A percentile compares a stretch with the other conserved stretches of the same genome.
Evolutionary conservation across 352 stramenopile species (phyloP).

Genomic region (Phytophthora boehmeriae): DNA sequence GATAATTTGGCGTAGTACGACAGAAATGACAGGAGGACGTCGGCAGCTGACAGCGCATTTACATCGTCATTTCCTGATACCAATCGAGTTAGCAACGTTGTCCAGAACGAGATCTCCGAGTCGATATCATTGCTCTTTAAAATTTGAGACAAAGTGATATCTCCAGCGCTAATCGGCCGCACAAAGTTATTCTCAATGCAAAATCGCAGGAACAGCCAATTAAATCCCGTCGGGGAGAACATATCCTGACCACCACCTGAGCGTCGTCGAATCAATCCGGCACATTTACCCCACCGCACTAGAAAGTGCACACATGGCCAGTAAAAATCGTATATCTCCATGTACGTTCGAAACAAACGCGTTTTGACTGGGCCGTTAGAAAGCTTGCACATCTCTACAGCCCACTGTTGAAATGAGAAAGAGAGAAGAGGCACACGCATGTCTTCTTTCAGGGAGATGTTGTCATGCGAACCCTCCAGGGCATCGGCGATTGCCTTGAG

Average conservation of each 20-base stretch:
- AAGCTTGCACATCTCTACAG: slow-evolving; percentile 62
- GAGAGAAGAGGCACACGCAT: slow-evolving; percentile 69
- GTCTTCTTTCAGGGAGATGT: slow-evolving; percentile 49
- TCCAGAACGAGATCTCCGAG: slow-evolving; percentile 74
- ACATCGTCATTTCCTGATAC: slow-evolving; percentile 37
- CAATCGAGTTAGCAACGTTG: slow-evolving; percentile 45
- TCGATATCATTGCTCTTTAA: slow-evolving; percentile 52
- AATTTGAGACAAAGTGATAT: slow-evolving; percentile 42
- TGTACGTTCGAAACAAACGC: slow-evolving; percentile 70
- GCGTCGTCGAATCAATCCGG: slow-evolving; percentile 64
- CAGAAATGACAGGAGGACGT: slow-evolving; percentile 68
- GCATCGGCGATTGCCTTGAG: slow-evolving; percentile 40
- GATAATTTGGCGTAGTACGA: slow-evolving; percentile 56
- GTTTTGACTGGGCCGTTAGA: slow-evolving; percentile 76
- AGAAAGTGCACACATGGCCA: slow-evolving; percentile 78
- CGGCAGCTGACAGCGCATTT: slow-evolving; percentile 45
- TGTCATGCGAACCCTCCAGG: slow-evolving; percentile 35
- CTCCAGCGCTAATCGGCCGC: slow-evolving; percentile 34
- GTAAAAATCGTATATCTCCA: slow-evolving; percentile 70
- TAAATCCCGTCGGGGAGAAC: slow-evolving; percentile 69
- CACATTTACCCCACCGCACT: slow-evolving; percentile 77
- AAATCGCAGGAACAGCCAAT: slow-evolving; percentile 79
- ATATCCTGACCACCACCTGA: slow-evolving; percentile 56
- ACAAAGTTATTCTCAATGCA: slow-evolving; percentile 60
- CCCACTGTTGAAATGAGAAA: slow-evolving; percentile 71